A percentile compares a stretch with the other conserved stretches of the same genome.
These are phyloP conservation scores for Centella asiatica DNA, from an alignment of 129 eudicot species.

Conservation along the genomic window DNA sequence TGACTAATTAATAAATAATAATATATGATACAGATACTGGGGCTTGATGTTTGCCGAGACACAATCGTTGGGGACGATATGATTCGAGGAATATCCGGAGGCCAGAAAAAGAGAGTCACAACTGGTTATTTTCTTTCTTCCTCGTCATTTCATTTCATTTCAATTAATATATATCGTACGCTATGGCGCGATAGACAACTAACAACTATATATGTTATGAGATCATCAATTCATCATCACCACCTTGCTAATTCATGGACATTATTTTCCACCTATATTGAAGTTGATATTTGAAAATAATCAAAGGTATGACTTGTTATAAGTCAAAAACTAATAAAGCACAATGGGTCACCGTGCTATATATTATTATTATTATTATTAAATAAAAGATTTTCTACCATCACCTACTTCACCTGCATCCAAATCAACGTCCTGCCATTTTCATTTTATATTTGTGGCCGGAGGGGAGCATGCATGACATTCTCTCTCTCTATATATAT, in stretches of 20 bases:
- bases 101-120: constrained; percentile 91
- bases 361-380: no score
- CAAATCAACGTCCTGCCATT: background rate
- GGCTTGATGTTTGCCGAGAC: constrained; percentile 89
- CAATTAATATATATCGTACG: no score
- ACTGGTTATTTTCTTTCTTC: constrained; percentile 38
- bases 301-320: no score
- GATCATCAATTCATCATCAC: no score
- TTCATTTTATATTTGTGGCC: background rate
- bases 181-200: no score
- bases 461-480: no score
- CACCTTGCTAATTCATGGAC: no score
- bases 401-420: background rate
- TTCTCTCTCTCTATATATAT: no score
- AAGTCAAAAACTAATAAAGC: background rate
- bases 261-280: no score
- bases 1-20: background rate
- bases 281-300: no score
- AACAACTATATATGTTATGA: no score
- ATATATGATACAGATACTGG: constrained; percentile 50
- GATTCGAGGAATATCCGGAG: constrained; percentile 91
- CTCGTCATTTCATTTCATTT: no score
- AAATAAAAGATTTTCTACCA: background rate
- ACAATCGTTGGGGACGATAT: constrained; percentile 94
- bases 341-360: background rate